Percentiles rank a stretch among this genome's conserved stretches.
Conservation (phyloP, 768 basidiomycete species). For the Lactifluus volemus region DNA sequence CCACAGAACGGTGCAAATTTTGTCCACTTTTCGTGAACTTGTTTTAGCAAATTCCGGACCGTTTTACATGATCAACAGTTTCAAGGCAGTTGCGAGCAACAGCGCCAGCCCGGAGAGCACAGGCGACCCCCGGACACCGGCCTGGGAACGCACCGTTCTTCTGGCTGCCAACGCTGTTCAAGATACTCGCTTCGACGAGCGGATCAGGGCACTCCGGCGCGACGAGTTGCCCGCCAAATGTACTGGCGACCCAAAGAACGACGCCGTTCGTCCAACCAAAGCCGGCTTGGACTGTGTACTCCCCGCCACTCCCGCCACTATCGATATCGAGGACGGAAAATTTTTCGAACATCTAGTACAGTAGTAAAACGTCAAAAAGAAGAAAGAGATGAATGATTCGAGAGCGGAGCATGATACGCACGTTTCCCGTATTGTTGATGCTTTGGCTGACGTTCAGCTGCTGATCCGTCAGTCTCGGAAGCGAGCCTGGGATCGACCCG, state of each 20-base stretch:
- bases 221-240: slow-evolving; percentile 51
- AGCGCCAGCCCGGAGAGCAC: too few relatives aligned
- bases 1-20: neutral
- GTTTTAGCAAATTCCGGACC: neutral
- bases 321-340: slow-evolving; percentile 74
- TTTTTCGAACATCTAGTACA: slow-evolving; percentile 74
- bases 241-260: slow-evolving; percentile 62
- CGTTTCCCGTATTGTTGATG: slow-evolving; percentile 62
- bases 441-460: slow-evolving; percentile 66
- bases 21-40: neutral
- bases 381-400: neutral
- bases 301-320: slow-evolving; percentile 72
- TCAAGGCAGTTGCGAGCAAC: neutral
- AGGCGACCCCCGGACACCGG: neutral
- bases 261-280: slow-evolving; percentile 91
- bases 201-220: slow-evolving; percentile 53
- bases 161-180: too few relatives aligned
- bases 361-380: neutral
- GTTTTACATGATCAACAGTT: neutral
- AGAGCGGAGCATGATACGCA: slow-evolving; percentile 29
- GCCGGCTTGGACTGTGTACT: slow-evolving; percentile 78
- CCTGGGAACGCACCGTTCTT: neutral
- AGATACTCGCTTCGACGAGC: neutral
- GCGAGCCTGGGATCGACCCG: slow-evolving; percentile 63
- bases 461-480: slow-evolving; percentile 59